Conservation (phyloP, 2,329 filamentous ascomycete species). For the Herpotrichia juniperi region DNA sequence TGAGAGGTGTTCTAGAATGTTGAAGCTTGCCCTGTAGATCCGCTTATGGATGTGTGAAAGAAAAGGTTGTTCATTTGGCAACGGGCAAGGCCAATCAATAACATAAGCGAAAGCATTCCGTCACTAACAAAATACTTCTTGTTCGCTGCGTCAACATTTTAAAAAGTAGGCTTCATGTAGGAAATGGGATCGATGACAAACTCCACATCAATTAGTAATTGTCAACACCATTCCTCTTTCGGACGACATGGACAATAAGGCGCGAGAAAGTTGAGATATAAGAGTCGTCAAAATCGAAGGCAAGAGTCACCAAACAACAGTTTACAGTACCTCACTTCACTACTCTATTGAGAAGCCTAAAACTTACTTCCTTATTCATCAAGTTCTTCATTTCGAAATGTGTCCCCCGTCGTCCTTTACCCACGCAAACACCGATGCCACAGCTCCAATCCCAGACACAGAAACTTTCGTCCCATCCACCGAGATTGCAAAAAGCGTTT, state of each 20-base stretch:
- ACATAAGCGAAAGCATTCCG: no score
- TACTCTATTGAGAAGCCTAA: no score
- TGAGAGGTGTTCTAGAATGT: no score
- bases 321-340: not conserved
- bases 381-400: constrained; percentile 9
- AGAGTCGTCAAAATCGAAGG: not conserved
- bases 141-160: no score
- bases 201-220: not conserved
- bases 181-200: not conserved
- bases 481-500: not conserved
- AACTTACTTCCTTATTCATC: no score
- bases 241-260: not conserved
- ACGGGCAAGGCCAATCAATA: no score
- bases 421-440: not conserved
- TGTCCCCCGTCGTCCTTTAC: constrained; percentile 24
- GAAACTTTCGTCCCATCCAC: not conserved
- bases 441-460: not conserved
- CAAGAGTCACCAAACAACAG: not conserved
- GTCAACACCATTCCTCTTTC: not conserved
- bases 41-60: no score
- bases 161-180: not conserved
- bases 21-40: no score
- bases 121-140: no score
- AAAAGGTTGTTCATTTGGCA: no score
- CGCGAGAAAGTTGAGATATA: not conserved